Evolutionary conservation across 2,329 filamentous ascomycete species (phyloP).

Genomic region (Colletotrichum endophyticum): DNA sequence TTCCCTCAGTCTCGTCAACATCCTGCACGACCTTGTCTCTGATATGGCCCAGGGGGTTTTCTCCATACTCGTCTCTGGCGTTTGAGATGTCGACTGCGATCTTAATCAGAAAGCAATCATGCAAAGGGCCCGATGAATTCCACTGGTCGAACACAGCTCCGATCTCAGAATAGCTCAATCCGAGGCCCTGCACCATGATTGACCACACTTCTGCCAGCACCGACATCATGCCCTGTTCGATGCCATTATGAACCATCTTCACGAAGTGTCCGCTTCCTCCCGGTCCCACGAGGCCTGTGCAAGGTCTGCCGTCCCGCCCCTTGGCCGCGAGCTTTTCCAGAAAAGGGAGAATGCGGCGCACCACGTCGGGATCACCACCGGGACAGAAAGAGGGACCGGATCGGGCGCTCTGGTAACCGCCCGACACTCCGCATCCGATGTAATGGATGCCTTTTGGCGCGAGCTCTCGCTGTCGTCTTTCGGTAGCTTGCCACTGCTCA

Average conservation of each 20-base stretch:
- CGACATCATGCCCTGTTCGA: conserved; percentile 74
- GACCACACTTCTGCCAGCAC: conserved; percentile 69
- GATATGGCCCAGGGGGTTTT: conserved; percentile 64
- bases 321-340: conserved; percentile 67
- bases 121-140: conserved; percentile 62
- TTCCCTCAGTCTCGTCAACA: conserved; percentile 69
- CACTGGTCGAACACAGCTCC: conserved; percentile 63
- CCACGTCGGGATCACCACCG: conserved; percentile 60
- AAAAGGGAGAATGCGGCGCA: conserved; percentile 66
- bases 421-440: conserved; percentile 71
- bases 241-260: conserved; percentile 79
- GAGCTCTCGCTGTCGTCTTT: conserved; percentile 64
- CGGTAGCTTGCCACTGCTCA: conserved; percentile 69
- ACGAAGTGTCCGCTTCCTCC: conserved; percentile 73
- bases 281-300: conserved; percentile 64
- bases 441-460: conserved; percentile 64
- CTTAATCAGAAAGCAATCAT: conserved; percentile 64
- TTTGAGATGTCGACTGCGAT: conserved; percentile 68
- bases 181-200: conserved; percentile 63
- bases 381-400: conserved; percentile 72
- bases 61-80: conserved; percentile 45
- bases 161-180: conserved; percentile 65
- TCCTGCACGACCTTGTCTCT: conserved; percentile 77
- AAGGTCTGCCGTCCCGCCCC: conserved; percentile 62
- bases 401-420: conserved; percentile 71